phyloP scores from a whole-genome alignment of 495 filamentous ascomycete species.

The Chlorociboria aeruginascens region DNA sequence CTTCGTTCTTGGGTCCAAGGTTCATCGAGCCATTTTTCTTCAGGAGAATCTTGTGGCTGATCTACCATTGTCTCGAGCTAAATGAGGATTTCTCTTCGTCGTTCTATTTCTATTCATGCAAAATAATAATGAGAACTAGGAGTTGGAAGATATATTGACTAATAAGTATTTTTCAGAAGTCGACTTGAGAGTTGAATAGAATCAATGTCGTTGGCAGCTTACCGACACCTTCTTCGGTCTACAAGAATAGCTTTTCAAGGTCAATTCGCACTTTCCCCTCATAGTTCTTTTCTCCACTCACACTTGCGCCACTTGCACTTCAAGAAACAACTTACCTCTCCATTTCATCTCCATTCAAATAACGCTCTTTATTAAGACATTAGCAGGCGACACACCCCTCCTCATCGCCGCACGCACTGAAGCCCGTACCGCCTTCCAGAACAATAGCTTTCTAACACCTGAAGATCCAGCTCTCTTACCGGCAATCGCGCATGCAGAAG shows the following conservation, averaged over 20 bases:
- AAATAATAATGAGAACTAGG: too few species aligned
- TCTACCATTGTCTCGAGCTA: too few species aligned
- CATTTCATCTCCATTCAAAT: not conserved
- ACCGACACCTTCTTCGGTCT: conserved; percentile 73
- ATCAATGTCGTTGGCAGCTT: conserved; percentile 61
- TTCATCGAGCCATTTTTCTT: too few species aligned
- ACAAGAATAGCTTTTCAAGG: conserved; percentile 75
- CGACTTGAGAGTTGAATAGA: not conserved
- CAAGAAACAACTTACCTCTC: conserved; percentile 1
- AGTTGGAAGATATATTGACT: too few species aligned
- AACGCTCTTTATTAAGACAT: not conserved
- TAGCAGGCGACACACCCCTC: conserved; percentile 50
- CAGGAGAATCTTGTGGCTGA: too few species aligned
- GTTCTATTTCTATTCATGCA: too few species aligned
- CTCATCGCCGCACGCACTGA: conserved; percentile 56
- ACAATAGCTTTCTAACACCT: conserved; percentile 43
- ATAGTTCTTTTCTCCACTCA: not conserved
- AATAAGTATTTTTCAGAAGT: too few species aligned
- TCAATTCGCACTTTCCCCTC: conserved; percentile 23
- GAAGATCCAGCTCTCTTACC: conserved; percentile 35
- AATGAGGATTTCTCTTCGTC: too few species aligned
- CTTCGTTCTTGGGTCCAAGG: too few species aligned
- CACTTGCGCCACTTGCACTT: not conserved
- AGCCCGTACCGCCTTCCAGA: conserved; percentile 60
- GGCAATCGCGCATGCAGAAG: conserved; percentile 64